These are phyloP conservation scores for Ceratobasidium papillatum DNA, from an alignment of 1,284 basidiomycete genomes.

Conservation along the genomic window DNA sequence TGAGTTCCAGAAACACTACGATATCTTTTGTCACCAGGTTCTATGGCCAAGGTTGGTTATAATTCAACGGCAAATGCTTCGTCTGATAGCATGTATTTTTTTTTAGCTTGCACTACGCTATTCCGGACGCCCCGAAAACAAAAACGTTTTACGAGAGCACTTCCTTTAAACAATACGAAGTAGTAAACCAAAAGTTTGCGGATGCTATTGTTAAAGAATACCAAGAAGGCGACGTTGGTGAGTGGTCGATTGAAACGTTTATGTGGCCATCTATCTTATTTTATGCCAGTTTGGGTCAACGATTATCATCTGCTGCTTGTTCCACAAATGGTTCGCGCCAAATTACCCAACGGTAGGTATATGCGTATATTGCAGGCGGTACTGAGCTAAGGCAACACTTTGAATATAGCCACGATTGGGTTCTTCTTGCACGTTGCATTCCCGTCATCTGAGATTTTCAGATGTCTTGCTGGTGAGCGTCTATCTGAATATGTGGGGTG, in stretches of 20 bases:
- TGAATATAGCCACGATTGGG: conserved; percentile 68
- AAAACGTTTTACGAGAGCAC: conserved; percentile 77
- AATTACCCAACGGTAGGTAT: conserved; percentile 56
- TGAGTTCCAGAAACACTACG: conserved; percentile 81
- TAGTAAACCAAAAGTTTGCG: conserved; percentile 86
- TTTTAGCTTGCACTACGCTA: conserved; percentile 87
- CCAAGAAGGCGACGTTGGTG: conserved; percentile 81
- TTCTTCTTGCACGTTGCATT: conserved; percentile 93
- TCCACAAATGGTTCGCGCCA: conserved; percentile 74
- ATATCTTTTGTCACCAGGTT: conserved; percentile 87
- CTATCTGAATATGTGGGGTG: background rate
- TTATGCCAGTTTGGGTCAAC: conserved; percentile 60
- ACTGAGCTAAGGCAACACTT: background rate
- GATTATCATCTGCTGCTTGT: conserved; percentile 89
- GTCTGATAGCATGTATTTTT: conserved; percentile 48
- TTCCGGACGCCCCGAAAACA: conserved; percentile 85
- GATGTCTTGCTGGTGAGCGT: conserved; percentile 67
- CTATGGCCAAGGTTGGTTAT: conserved; percentile 17
- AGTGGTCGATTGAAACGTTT: conserved; percentile 44
- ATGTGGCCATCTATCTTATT: background rate
- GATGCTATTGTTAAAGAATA: conserved; percentile 77
- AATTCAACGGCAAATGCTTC: conserved; percentile 55
- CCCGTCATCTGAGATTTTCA: conserved; percentile 87
- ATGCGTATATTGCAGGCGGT: background rate
- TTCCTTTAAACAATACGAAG: conserved; percentile 79